phyloP scores from a whole-genome alignment of 768 basidiomycete genomes.

The Podaxis sp. region DNA sequence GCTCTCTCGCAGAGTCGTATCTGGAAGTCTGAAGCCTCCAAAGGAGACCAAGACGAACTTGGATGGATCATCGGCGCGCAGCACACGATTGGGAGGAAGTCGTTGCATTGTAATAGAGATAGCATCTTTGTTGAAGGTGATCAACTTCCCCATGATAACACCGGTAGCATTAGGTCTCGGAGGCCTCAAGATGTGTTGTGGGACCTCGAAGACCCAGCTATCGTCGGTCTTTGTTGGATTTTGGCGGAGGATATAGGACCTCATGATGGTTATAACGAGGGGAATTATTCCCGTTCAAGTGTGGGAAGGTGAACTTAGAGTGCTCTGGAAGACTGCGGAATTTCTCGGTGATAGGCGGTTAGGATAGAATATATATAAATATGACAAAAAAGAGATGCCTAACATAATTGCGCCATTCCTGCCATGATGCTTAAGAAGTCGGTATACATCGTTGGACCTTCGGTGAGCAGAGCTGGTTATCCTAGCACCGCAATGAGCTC shows the following conservation, averaged over 20 bases:
- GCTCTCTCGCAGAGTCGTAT: constrained; percentile 44
- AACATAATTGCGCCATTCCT: background rate
- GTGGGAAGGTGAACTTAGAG: constrained; percentile 9
- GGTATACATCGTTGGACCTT: constrained; percentile 53
- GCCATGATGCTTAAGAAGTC: constrained; percentile 22
- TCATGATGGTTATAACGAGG: constrained; percentile 29
- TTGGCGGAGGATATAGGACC: constrained; percentile 34
- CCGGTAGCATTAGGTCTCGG: constrained; percentile 22
- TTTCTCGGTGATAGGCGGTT: constrained; percentile 6
- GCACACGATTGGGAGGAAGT: constrained; percentile 59
- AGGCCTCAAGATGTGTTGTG: constrained; percentile 25
- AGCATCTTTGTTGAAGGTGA: constrained; percentile 48
- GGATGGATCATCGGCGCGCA: constrained; percentile 53
- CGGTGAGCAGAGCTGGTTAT: constrained; percentile 30
- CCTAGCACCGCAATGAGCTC: background rate
- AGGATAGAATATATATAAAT: background rate
- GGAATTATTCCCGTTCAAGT: background rate
- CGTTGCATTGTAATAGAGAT: constrained; percentile 50
- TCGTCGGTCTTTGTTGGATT: constrained; percentile 49
- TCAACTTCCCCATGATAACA: constrained; percentile 42
- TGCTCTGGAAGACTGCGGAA: constrained; percentile 12
- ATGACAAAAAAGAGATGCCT: background rate
- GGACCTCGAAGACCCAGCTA: constrained; percentile 49
- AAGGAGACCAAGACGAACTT: constrained; percentile 49
- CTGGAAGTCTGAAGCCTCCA: constrained; percentile 53